Percentiles rank a stretch among this genome's conserved stretches.
Conservation (phyloP, 1,284 basidiomycete species). For the Peniophora sp. region DNA sequence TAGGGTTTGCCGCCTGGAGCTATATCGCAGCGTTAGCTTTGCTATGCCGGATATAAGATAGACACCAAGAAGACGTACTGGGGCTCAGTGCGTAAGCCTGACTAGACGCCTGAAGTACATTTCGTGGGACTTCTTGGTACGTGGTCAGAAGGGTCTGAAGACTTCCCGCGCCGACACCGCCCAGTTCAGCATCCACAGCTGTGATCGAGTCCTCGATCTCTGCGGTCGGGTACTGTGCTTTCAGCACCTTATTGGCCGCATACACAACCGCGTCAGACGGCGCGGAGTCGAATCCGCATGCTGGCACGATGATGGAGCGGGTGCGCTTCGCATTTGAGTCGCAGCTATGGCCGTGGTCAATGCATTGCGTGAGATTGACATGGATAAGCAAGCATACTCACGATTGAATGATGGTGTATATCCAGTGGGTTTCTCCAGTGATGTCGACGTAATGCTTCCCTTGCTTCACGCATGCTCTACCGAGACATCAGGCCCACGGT, state of each 20-base stretch:
- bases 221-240: conserved; percentile 25
- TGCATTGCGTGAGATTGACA: not conserved
- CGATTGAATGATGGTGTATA: conserved; percentile 43
- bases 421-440: conserved; percentile 47
- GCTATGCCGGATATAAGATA: not conserved
- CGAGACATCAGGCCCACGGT: not conserved
- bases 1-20: conserved; percentile 25
- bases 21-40: not conserved
- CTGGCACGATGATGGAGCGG: conserved; percentile 59
- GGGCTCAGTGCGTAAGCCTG: conserved; percentile 50
- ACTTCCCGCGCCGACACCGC: conserved; percentile 66
- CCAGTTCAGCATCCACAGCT: conserved; percentile 37
- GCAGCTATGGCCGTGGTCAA: conserved; percentile 27
- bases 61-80: conserved; percentile 27
- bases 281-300: conserved; percentile 67
- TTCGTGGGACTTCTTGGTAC: conserved; percentile 39
- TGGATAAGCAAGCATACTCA: conserved; percentile 15
- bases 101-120: conserved; percentile 24
- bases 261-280: conserved; percentile 61
- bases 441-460: conserved; percentile 63
- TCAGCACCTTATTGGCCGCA: conserved; percentile 42
- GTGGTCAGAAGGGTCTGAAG: conserved; percentile 43
- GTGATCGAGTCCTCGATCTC: conserved; percentile 27
- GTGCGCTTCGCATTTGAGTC: conserved; percentile 62
- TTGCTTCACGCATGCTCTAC: conserved; percentile 40